A percentile compares a stretch with the other conserved stretches of the same genome.
Evolutionary conservation across 140 eudicot genomes (phyloP).

Genomic region (Eryngium alpinum): DNA sequence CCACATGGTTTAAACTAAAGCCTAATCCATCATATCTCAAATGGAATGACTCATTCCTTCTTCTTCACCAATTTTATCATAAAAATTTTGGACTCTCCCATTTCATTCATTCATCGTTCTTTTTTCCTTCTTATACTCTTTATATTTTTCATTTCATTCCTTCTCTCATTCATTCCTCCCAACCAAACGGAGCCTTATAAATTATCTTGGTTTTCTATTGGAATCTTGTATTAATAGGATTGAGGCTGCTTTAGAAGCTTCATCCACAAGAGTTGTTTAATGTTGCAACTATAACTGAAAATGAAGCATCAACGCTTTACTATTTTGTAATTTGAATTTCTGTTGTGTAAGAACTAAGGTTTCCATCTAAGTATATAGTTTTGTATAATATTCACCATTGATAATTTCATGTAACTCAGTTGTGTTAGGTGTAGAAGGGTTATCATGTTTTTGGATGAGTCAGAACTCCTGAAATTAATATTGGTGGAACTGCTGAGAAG

Average conservation of each 20-base stretch:
- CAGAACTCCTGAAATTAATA: background rate
- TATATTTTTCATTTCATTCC: too few species aligned
- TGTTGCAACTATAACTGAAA: background rate
- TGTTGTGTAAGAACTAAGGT: slow-evolving; percentile 6
- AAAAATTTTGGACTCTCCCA: too few species aligned
- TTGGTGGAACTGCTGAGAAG: background rate
- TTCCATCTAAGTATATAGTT: background rate
- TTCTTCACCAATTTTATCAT: too few species aligned
- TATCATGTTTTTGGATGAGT: background rate
- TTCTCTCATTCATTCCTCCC: too few species aligned
- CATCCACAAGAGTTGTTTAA: slow-evolving; percentile 7
- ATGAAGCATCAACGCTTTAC: background rate
- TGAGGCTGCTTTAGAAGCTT: slow-evolving; percentile 35
- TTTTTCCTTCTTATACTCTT: too few species aligned
- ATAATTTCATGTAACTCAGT: background rate
- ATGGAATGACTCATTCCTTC: too few species aligned
- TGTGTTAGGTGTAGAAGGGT: slow-evolving; percentile 8
- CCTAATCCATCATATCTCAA: too few species aligned
- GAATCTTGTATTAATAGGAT: slow-evolving; percentile 70
- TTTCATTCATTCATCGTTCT: too few species aligned
- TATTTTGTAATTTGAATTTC: background rate
- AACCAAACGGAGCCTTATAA: too few species aligned
- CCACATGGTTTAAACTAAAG: too few species aligned
- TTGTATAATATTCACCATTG: background rate
- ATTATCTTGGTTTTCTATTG: slow-evolving; percentile 58